Evolutionary conservation across 2,329 filamentous ascomycete genomes (phyloP).

Genomic region (Pezicula rhizophila): DNA sequence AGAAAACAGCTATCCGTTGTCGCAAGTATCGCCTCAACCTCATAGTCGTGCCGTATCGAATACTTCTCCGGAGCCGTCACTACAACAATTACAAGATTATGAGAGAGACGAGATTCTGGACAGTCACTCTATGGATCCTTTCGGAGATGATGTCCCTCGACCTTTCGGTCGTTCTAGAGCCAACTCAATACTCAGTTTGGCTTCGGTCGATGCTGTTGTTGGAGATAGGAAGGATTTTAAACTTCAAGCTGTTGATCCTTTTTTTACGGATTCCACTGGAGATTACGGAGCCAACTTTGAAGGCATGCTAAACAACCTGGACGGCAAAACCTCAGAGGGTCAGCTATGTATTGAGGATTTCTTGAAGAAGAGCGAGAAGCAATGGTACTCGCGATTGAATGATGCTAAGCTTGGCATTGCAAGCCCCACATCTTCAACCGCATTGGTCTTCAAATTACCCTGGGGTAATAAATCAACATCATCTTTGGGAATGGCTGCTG

Average conservation of each 20-base stretch:
- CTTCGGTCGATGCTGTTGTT: conserved; percentile 39
- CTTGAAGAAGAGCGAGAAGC: conserved; percentile 58
- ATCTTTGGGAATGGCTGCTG: background rate
- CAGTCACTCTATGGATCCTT: background rate
- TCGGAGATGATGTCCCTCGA: background rate
- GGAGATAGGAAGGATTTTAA: conserved; percentile 56
- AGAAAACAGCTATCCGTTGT: background rate
- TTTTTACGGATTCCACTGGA: conserved; percentile 59
- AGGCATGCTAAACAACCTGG: conserved; percentile 46
- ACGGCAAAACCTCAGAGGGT: conserved; percentile 49
- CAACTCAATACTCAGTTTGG: conserved; percentile 44
- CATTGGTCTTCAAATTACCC: conserved; percentile 5
- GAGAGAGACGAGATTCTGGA: background rate
- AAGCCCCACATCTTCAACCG: conserved; percentile 1
- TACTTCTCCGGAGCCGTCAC: background rate
- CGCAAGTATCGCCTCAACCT: background rate
- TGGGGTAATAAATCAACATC: background rate
- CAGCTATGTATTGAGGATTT: conserved; percentile 60
- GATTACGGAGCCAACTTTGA: conserved; percentile 55
- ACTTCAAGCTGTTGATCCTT: conserved; percentile 60
- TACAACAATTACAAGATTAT: background rate
- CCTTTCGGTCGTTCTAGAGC: conserved; percentile 1
- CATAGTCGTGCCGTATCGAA: background rate
- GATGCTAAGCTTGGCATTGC: conserved; percentile 47
- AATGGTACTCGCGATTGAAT: conserved; percentile 56